Base-by-base conservation (phyloP, 768 basidiomycete species). In the Flagelloscypha sp. region DNA sequence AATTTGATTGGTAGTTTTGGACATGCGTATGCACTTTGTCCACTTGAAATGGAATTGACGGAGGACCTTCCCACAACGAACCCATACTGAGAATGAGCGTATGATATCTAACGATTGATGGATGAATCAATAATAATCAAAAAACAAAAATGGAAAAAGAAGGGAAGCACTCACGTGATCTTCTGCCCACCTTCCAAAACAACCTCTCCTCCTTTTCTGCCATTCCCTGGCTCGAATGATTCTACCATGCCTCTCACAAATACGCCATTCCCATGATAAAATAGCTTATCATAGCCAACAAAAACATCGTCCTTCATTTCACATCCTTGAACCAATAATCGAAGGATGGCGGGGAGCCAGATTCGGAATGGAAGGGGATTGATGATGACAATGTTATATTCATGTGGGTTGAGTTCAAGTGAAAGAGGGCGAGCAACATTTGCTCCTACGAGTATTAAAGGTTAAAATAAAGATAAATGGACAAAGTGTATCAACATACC, bases 41-140 rank as follows among this genome's bases (percentile, higher is more conserved):
- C 21, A 28, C 22, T 6, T 47, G 48, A 10, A 47, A 38, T 2
- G 63, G 63, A 19, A 64, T 48, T 3, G 51, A 42, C 7, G 65
- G 32, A 2, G 58, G 49, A 0, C 68, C 73, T 12, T 48, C 53
- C 70, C 70, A 79, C 6, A 40, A 49, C 11, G 62, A 61, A 1
- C 76, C 79, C 0, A 76, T 62, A 0, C 73, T 69, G 27, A 80
- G 53, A n/a, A 77, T 63, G 33, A 80, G 65, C n/a, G 65, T 55
- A 13, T 67, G 62, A 44, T 72, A 79, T n/a, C n/a, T n/a, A n/a
- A n/a, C n/a, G n/a, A n/a, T n/a, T n/a, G n/a, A n/a, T n/a, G n/a
- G n/a, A n/a, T n/a, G n/a, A n/a, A n/a, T n/a, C n/a, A n/a, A n/a
- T n/a, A n/a, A n/a, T n/a, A n/a, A n/a, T n/a, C n/a, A n/a, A n/a